Base-by-base conservation (phyloP, 129 eudicot species). In the Oenanthe sinensis region DNA sequence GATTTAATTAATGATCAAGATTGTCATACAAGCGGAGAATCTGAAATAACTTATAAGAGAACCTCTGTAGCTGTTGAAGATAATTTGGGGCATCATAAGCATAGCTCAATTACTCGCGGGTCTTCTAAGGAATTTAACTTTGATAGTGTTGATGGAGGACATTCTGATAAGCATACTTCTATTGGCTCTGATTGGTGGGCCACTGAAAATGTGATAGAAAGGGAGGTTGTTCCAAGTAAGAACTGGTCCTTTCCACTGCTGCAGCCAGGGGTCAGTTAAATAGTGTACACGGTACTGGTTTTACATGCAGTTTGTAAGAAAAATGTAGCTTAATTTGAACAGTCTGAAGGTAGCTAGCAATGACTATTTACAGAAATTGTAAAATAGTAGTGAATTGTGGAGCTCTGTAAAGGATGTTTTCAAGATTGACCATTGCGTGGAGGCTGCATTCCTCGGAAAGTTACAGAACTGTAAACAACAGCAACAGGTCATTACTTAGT, bases 171-270 rank as follows among this genome's bases (percentile, higher is more conserved):
- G 37, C 81, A 82, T 24, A 44, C 37, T 43, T 75, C 8, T 43
- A 63, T 77, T 40, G 69, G 70, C 20, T 74, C 89, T 4, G 78
- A 84, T 54, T 88, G 92, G 92, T 85, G 91, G 91, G 87, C 87
- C 20, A 88, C 83, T 71, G 95, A 89, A 79, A 93, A 89, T 75
- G 88, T 91, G 76, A 33, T 83, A 20, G 91, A 86, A 52, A 82
- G 80, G 65, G 92, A 90, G 16, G 83, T 45, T 54, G 93, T 77
- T 65, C 69, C 91, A 15, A 40, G 71, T 68, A 85, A 87, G 75
- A 85, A 89, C 83, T 89, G 98, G 97, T 81, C 92, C 77, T 93
- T 87, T 79, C 95, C 97, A 4, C 76, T 88, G 87, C 86, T 89
- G 79, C 96, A 91, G 83, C 85, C 98, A 26, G 87, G 96, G 63